These are phyloP conservation scores for Mollisiaceae sp. DNA, from an alignment of 2,329 filamentous ascomycete species.

Conservation along the genomic window DNA sequence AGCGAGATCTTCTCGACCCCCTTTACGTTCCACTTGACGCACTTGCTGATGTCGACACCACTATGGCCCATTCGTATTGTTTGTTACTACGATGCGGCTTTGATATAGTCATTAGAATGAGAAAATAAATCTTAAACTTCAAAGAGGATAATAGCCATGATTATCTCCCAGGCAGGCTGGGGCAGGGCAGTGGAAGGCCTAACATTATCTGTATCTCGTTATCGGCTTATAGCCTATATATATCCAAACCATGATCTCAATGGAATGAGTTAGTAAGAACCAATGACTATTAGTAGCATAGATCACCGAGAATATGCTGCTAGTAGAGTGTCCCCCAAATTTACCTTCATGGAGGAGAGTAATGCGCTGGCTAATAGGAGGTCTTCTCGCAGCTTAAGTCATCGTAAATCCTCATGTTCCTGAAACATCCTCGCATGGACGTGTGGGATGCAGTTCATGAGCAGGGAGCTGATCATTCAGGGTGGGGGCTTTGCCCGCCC, in stretches of 20 bases:
- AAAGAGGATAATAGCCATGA: neutral
- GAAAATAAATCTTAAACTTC: neutral
- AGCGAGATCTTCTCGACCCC: constrained; percentile 48
- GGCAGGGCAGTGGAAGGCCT: neutral
- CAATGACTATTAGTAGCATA: neutral
- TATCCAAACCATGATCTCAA: neutral
- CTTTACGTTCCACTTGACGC: constrained; percentile 48
- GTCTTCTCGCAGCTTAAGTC: neutral
- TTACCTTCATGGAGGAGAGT: neutral
- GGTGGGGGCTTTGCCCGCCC: neutral
- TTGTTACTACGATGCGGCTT: neutral
- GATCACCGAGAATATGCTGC: neutral
- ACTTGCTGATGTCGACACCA: constrained; percentile 36
- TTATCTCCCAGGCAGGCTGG: neutral
- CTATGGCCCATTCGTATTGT: constrained; percentile 10
- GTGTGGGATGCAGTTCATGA: constrained; percentile 3
- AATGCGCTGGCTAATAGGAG: neutral
- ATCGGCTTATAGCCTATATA: neutral
- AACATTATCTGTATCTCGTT: neutral
- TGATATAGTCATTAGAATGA: neutral
- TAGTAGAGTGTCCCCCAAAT: neutral
- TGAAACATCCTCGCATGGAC: neutral
- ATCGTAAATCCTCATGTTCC: neutral
- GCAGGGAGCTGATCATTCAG: neutral
- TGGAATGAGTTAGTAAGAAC: neutral